Evolutionary conservation across 768 basidiomycete species (phyloP).

Genomic region (Suillus paluster): DNA sequence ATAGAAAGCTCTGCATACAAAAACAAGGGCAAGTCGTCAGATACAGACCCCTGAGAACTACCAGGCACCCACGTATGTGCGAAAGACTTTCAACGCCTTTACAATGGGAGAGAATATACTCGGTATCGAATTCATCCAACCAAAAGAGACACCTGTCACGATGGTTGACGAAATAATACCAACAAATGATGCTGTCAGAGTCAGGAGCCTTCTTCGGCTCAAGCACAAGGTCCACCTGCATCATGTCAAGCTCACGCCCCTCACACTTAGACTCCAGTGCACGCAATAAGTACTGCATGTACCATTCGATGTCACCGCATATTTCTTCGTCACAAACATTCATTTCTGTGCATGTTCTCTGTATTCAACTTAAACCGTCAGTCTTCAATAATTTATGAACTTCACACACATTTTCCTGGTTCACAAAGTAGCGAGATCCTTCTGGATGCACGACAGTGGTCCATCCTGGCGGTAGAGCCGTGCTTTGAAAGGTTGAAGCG

Average conservation of each 20-base stretch:
- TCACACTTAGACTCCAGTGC: constrained; percentile 20
- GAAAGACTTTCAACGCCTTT: constrained; percentile 19
- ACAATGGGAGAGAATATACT: constrained; percentile 31
- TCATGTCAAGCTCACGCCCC: constrained; percentile 27
- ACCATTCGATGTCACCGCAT: constrained; percentile 39
- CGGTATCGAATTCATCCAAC: constrained; percentile 47
- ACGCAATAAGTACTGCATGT: constrained; percentile 25
- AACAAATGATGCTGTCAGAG: constrained; percentile 21
- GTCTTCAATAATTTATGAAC: background rate
- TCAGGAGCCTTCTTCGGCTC: constrained; percentile 38
- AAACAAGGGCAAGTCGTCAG: background rate
- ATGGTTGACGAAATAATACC: constrained; percentile 61
- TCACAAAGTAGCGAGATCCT: constrained; percentile 61
- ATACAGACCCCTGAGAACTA: background rate
- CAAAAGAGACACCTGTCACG: constrained; percentile 53
- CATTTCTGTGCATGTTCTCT: constrained; percentile 61
- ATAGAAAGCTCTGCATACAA: constrained; percentile 33
- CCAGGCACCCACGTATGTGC: constrained; percentile 27
- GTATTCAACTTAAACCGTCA: constrained; percentile 19
- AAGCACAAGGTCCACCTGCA: constrained; percentile 49
- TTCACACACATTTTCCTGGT: constrained; percentile 45
- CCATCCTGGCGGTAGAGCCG: constrained; percentile 44
- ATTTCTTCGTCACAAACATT: constrained; percentile 47
- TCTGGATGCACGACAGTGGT: constrained; percentile 56
- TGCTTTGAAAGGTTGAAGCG: background rate